Evolutionary conservation across 148 eudicot genomes (phyloP).

Genomic region (Spergularia marina): DNA sequence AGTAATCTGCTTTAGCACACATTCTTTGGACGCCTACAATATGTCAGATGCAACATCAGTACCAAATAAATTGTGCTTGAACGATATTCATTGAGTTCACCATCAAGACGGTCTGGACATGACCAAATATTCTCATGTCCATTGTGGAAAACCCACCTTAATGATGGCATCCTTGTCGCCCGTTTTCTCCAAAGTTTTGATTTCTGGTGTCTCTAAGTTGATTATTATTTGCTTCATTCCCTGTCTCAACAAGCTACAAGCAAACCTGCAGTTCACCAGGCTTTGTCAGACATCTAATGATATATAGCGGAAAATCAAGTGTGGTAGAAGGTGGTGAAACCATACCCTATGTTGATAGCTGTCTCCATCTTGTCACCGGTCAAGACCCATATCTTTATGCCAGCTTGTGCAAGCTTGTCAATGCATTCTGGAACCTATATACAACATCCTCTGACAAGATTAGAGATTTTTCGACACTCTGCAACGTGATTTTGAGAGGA

Average conservation of each 20-base stretch:
- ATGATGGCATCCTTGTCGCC: constrained; percentile 61
- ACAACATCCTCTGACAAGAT: not conserved
- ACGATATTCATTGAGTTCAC: not conserved
- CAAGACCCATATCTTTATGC: constrained; percentile 96
- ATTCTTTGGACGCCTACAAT: constrained; percentile 63
- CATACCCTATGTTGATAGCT: constrained; percentile 97
- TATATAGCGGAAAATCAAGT: not conserved
- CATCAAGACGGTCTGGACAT: not conserved
- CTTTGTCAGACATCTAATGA: constrained; percentile 24
- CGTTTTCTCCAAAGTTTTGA: constrained; percentile 59
- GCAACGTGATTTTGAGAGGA: not conserved
- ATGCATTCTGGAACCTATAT: constrained; percentile 92
- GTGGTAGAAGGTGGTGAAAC: constrained; percentile 3
- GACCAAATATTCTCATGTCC: not conserved
- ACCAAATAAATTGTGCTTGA: not conserved
- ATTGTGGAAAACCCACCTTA: constrained; percentile 42
- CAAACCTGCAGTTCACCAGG: constrained; percentile 46
- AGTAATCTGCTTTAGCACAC: constrained; percentile 60
- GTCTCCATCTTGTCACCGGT: constrained; percentile 99
- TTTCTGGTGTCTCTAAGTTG: constrained; percentile 69
- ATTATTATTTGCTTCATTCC: constrained; percentile 88
- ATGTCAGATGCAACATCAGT: constrained; percentile 13
- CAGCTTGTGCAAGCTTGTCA: constrained; percentile 99
- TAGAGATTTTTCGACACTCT: constrained; percentile 3
- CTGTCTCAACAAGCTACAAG: constrained; percentile 94